A percentile compares a stretch with the other conserved stretches of the same genome.
These are phyloP conservation scores for Ettlia oleoabundans DNA, from an alignment of 139 green algal genomes.

Conservation along the genomic window DNA sequence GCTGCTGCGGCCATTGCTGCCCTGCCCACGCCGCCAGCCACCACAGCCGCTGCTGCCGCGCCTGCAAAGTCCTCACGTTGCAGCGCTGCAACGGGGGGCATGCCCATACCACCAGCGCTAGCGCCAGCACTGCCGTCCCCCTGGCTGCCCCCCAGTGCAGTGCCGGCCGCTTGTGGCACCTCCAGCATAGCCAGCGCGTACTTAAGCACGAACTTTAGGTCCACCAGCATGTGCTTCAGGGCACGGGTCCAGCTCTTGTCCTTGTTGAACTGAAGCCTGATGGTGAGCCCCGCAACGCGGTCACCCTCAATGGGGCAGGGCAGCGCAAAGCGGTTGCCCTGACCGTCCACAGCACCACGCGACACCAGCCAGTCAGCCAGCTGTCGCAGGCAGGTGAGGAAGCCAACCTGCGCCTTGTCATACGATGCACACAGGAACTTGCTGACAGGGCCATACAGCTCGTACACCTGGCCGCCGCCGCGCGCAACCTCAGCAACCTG, in stretches of 20 bases:
- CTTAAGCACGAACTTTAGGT: conserved; percentile 62
- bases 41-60: not conserved
- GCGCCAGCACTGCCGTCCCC: too few relatives aligned
- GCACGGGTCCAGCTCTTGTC: conserved; percentile 93
- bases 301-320: conserved; percentile 89
- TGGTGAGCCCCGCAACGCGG: conserved; percentile 81
- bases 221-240: conserved; percentile 90
- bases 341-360: not conserved
- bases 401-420: conserved; percentile 81
- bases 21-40: not conserved
- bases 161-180: too few relatives aligned
- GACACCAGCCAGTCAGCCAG: conserved; percentile 76
- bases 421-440: conserved; percentile 85
- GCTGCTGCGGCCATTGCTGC: not conserved
- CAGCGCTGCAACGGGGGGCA: not conserved
- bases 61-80: not conserved
- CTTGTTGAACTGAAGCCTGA: conserved; percentile 85
- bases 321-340: conserved; percentile 74
- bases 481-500: conserved; percentile 77
- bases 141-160: too few relatives aligned
- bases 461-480: conserved; percentile 45
- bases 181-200: not conserved
- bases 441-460: conserved; percentile 92
- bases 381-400: conserved; percentile 59
- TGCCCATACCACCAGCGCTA: not conserved